Conservation (phyloP, 306 rosid genomes). For the Lagenaria siceraria region DNA sequence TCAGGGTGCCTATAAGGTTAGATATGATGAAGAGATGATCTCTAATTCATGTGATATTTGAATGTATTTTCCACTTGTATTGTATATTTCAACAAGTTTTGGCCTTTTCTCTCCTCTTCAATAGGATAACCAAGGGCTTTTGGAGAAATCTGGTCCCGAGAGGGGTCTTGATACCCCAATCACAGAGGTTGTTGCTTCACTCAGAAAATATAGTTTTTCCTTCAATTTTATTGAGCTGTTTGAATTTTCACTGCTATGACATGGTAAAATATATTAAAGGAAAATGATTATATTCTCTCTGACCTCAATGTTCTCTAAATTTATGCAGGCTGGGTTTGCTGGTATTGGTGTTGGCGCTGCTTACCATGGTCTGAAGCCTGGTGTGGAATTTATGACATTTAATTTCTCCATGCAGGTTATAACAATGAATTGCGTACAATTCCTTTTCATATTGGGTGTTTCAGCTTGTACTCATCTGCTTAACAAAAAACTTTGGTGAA, state of each 20-base stretch:
- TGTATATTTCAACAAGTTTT: neutral
- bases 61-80: neutral
- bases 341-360: conserved; percentile 99
- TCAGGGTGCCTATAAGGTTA: conserved; percentile 98
- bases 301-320: neutral
- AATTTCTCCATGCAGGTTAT: conserved; percentile 99
- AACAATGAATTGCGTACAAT: neutral
- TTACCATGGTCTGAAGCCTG: conserved; percentile 83
- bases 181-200: conserved; percentile 61
- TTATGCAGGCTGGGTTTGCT: conserved; percentile 88
- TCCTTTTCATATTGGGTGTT: neutral
- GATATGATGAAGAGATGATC: conserved; percentile 7
- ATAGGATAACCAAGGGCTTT: conserved; percentile 74
- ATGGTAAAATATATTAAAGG: neutral
- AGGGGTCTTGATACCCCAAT: conserved; percentile 98
- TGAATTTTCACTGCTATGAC: neutral
- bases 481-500: neutral
- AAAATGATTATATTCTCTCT: neutral
- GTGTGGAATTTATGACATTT: conserved; percentile 94
- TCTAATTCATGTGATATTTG: neutral
- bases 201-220: neutral
- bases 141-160: conserved; percentile 97
- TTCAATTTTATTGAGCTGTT: neutral
- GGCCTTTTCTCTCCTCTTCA: neutral
- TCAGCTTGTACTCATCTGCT: conserved; percentile 3